Evolutionary conservation across 1,284 basidiomycete species (phyloP), one percentile per base, ranked within the genome.

Genomic region (Apiotrichum veenhuisii): DNA sequence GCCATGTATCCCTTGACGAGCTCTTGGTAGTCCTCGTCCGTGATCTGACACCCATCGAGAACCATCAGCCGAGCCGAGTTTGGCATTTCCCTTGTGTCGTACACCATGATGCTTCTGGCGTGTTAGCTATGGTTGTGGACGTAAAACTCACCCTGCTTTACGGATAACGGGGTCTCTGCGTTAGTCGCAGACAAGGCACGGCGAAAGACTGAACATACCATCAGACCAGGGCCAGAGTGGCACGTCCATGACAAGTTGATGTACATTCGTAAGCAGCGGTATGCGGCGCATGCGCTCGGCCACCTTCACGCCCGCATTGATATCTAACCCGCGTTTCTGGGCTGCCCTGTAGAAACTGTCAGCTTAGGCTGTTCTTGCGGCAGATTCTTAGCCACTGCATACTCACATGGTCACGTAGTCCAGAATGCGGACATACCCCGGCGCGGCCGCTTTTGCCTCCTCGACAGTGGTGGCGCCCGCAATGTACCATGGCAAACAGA

Each of bases 181-280:
- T 36, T 17, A 36, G 34, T 17, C 4, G 37, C 15, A 38, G 37
- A 3, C 11, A 11, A n/a, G 30, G 30, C 12, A 5, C 30, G 8
- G 11, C 11, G 8, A 3, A 17, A 18, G 15, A n/a, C 17, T 38
- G 37, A n/a, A n/a, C 37, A n/a, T 38, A 38, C 37, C 53, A 1
- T 55, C 54, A 8, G 54, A 55, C 54, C 54, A 55, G 23, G 25
- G 23, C 54, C 54, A 50, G 18, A 55, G 26, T 1, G 54, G 54
- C 3, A 55, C 37, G 12, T 25, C 25, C 3, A 42, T 36, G 11
- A 23, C 3, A 7, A 26, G 11, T 20, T 53, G 52, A 12, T 25
- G 22, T 11, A 47, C 43, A 18, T 46, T 20, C 20, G 18, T 7
- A 17, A 53, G 22, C 5, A 8, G 5, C 3, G 5, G 5, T 5